These are phyloP conservation scores for Lipomyces lipofer DNA, from an alignment of 805 yeast genomes.

Conservation along the genomic window DNA sequence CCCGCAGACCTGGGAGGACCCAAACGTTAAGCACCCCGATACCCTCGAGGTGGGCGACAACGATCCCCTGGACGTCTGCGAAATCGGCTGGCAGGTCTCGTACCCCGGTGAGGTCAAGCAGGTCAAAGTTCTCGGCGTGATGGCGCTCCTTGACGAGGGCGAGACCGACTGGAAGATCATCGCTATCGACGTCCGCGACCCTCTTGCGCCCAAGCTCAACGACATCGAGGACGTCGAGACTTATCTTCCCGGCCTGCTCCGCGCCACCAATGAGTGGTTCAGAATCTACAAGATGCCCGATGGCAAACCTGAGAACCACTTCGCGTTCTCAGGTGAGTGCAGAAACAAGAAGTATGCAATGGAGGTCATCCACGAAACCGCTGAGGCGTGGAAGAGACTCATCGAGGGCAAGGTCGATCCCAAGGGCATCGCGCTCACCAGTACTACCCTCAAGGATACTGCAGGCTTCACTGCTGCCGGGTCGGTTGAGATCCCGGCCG, in stretches of 20 bases:
- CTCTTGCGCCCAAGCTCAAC: constrained; percentile 79
- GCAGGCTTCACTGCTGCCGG: constrained; percentile 52
- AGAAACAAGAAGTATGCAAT: constrained; percentile 84
- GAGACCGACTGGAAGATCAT: constrained; percentile 98
- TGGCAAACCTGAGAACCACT: constrained; percentile 94
- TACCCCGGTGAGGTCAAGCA: constrained; percentile 72
- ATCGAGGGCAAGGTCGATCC: constrained; percentile 62
- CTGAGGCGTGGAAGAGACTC: constrained; percentile 79
- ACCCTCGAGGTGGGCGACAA: constrained; percentile 75
- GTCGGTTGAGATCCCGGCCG: constrained; percentile 63
- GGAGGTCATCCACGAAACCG: constrained; percentile 78
- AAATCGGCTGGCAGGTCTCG: constrained; percentile 67
- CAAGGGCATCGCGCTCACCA: constrained; percentile 69
- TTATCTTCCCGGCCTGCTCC: constrained; percentile 87
- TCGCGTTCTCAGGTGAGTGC: constrained; percentile 95
- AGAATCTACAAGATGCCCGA: constrained; percentile 97
- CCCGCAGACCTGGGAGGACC: constrained; percentile 99
- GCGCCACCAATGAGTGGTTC: constrained; percentile 97
- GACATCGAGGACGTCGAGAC: constrained; percentile 90
- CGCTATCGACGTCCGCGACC: constrained; percentile 84
- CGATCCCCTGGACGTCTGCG: constrained; percentile 94
- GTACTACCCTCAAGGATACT: constrained; percentile 65
- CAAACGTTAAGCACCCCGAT: constrained; percentile 52
- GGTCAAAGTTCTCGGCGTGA: constrained; percentile 89
- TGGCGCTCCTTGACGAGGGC: constrained; percentile 96